Conservation (phyloP, 2,329 filamentous ascomycete species). For the Venturia asperata region DNA sequence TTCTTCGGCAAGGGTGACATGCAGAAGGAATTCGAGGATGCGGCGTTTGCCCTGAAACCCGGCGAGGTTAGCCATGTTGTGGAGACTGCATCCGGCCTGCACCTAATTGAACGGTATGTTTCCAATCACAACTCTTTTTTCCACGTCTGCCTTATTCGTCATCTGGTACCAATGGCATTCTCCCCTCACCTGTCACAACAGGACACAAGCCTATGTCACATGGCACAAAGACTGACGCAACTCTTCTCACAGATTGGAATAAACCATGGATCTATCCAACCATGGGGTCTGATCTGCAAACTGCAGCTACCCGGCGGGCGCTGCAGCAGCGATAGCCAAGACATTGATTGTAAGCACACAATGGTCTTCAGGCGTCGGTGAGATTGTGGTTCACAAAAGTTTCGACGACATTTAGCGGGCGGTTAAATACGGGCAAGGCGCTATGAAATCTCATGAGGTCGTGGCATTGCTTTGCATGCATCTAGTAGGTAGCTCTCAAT, state of each 20-base stretch:
- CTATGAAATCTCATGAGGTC: background rate
- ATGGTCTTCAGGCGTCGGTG: background rate
- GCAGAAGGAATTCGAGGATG: slow-evolving; percentile 98
- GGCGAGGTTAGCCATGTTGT: slow-evolving; percentile 83
- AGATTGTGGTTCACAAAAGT: slow-evolving; percentile 11
- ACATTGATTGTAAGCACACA: background rate
- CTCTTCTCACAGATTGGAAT: background rate
- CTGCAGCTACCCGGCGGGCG: background rate
- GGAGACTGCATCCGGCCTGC: slow-evolving; percentile 87
- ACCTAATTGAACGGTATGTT: slow-evolving; percentile 85
- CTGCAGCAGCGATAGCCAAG: background rate
- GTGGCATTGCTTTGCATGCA: slow-evolving; percentile 9
- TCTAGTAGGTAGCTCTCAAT: slow-evolving; percentile 11
- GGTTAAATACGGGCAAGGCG: background rate
- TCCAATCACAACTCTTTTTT: slow-evolving; percentile 12
- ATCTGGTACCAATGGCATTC: slow-evolving; percentile 10
- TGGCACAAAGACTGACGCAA: slow-evolving; percentile 11
- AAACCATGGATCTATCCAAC: slow-evolving; percentile 3
- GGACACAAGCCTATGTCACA: slow-evolving; percentile 5
- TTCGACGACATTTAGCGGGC: slow-evolving; percentile 4
- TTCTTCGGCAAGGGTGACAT: slow-evolving; percentile 94
- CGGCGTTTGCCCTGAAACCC: slow-evolving; percentile 79
- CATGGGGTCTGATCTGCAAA: background rate
- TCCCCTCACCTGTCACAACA: background rate
- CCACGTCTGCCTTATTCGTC: background rate